Percentiles rank a stretch among this genome's conserved stretches.
Evolutionary conservation across 2,329 filamentous ascomycete species (phyloP).

Genomic region (Fusarium miscanthi): DNA sequence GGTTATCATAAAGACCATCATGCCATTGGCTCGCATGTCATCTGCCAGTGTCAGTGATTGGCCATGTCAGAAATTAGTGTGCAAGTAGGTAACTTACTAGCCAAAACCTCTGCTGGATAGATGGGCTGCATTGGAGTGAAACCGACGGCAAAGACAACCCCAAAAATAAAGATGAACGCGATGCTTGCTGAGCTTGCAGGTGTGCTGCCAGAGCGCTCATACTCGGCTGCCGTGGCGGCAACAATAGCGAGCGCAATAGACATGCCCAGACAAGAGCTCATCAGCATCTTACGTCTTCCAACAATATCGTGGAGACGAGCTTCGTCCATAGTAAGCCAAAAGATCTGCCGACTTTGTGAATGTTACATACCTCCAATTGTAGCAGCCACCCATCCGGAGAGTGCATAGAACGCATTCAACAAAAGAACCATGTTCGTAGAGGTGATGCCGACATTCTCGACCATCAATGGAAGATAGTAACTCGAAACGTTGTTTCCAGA

Average conservation of each 20-base stretch:
- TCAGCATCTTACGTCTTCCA: neutral
- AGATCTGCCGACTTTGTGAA: fast-evolving
- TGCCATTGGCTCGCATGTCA: neutral
- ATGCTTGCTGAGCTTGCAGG: neutral
- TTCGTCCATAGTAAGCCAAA: neutral
- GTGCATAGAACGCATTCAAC: neutral
- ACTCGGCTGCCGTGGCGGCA: neutral
- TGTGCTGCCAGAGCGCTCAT: neutral
- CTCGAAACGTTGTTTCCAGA: neutral
- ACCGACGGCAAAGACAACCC: neutral
- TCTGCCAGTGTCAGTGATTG: neutral
- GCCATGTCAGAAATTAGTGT: fast-evolving
- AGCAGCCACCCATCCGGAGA: neutral
- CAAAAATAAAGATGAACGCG: neutral
- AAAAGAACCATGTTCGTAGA: neutral
- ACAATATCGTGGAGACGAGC: neutral
- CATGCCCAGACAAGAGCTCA: neutral
- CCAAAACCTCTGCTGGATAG: neutral
- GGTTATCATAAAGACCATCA: neutral
- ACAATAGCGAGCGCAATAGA: neutral
- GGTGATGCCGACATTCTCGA: neutral
- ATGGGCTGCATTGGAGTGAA: neutral
- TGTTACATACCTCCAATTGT: neutral
- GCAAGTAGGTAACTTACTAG: neutral
- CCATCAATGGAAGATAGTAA: neutral